Evolutionary conservation across 2,329 filamentous ascomycete species (phyloP).

Genomic region (Bisporella sp.): DNA sequence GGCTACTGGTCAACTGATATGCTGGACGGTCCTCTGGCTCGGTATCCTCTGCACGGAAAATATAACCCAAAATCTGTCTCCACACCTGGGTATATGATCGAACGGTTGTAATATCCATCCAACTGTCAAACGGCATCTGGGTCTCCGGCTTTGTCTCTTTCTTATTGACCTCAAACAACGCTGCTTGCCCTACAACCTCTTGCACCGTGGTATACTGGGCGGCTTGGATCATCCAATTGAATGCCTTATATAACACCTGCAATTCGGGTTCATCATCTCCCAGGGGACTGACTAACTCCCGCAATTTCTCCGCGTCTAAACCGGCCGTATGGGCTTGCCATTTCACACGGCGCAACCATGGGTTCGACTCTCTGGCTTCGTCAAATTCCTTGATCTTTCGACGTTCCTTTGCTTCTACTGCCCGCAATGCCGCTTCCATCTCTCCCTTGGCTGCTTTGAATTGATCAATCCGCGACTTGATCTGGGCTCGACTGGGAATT

Average conservation of each 20-base stretch:
- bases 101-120: constrained; percentile 6
- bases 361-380: not conserved
- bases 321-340: not conserved
- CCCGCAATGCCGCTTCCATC: not conserved
- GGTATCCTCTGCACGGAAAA: constrained; percentile 3
- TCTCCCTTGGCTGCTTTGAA: not conserved
- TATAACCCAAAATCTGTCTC: constrained; percentile 8
- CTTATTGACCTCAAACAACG: constrained; percentile 6
- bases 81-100: constrained; percentile 2
- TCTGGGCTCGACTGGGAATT: not conserved
- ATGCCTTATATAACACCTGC: constrained; percentile 1
- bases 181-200: constrained; percentile 1
- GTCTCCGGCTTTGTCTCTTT: constrained; percentile 3
- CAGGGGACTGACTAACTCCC: constrained; percentile 1
- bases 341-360: not conserved
- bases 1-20: constrained; percentile 2
- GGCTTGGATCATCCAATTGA: constrained; percentile 6
- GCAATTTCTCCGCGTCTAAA: constrained; percentile 3
- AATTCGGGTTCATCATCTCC: constrained; percentile 3
- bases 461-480: not conserved
- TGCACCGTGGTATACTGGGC: constrained; percentile 4
- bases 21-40: not conserved
- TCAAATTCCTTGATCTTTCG: not conserved
- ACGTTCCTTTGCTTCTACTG: not conserved
- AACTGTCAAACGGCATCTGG: constrained; percentile 3